Evolutionary conservation across 2,329 filamentous ascomycete genomes (phyloP), one percentile per base, ranked within the genome.

Genomic region (Paecilomyces niveus): DNA sequence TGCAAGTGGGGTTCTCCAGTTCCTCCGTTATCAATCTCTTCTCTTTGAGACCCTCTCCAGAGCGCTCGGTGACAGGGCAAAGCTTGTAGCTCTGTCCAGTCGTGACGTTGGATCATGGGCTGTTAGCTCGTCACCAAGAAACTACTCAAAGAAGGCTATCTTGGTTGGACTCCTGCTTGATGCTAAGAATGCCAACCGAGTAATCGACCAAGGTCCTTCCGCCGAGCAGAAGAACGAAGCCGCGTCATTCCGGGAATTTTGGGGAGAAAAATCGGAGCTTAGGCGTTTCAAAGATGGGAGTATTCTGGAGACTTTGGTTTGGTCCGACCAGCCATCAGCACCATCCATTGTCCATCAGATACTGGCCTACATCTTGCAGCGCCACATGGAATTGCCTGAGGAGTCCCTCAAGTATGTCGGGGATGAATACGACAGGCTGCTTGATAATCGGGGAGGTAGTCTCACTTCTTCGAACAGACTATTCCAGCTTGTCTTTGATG

Each of bases 251-350:
- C 89, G 90, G 35, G 85, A 87, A 33, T 97, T 99, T 71, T 99
- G 95, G 94, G 94, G 93, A 6, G 88, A 93, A 9, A 96, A 94
- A 71, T 85, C 94, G 1, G 94, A 99, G 72, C 81, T 99, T 53
- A 85, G 94, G 63, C 89, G 94, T 21, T 99, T 99, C 80, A 95
- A 92, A 67, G 92, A 97, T 68, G 94, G 94, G 22, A 93, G 88
- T 66, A 97, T 99, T 64, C 81, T 92, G 8, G 95, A 99, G 73
- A 96, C 90, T 68, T 79, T 97, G 31, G 87, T 96, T 21, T 99
- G 94, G 94, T 81, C 81, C 1, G 83, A 86, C 63, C 81, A 83
- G 57, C 78, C 83, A 1, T 78, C 85, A 1, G 78, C 81, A 2
- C 72, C 76, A 32, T 84, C 87, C 6, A 85, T 96, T 21, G 84